Evolutionary conservation across 2,329 filamentous ascomycete genomes (phyloP), one percentile per base, ranked within the genome.

Genomic region (Drechslera avenae): DNA sequence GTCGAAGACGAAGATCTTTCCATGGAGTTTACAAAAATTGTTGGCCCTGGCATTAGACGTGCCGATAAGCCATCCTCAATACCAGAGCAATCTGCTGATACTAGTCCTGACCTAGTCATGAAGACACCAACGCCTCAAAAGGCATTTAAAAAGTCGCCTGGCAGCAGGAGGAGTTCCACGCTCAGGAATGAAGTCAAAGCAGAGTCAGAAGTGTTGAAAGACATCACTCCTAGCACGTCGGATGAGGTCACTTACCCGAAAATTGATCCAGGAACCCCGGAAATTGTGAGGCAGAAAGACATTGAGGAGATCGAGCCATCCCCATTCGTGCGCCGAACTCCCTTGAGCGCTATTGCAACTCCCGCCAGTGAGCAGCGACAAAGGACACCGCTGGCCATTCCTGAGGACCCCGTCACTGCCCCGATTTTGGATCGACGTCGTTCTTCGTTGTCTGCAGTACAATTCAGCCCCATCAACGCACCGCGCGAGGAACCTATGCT

Each of bases 21-120:
- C n/a, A 81, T 81, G 79, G 79, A 81, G 44, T 72, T 81, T 26
- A 81, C 79, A 1, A 75, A 75, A n/a, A 75, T 77, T 6, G 64
- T 81, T 36, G 79, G 77, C 4, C 64, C 66, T 7, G 76, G 75
- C 30, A 78, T 80, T 47, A 72, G 66, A 50, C 60, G 58, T 28
- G 19, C 56, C 17, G 57, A 43, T 4, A 52, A 53, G n/a, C 40
- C 39, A 36, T 33, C 52, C 19, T 33, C 58, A 30, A 64, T 61
- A 14, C 60, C 66, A 28, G 63, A 63, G 26, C 60, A 62, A 23
- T 40, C 57, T n/a, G 43, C 50, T 16, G 56, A 54, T 13, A 40
- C 34, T 3, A 47, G 50, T 8, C 52, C 57, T 4, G n/a, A 33
- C 9, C 21, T 56, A 18, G 41, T 49, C 8, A 28, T 50, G 2